These are phyloP conservation scores for Dendrobium catenatum DNA, from an alignment of 106 monocot genomes.

Conservation along the genomic window DNA sequence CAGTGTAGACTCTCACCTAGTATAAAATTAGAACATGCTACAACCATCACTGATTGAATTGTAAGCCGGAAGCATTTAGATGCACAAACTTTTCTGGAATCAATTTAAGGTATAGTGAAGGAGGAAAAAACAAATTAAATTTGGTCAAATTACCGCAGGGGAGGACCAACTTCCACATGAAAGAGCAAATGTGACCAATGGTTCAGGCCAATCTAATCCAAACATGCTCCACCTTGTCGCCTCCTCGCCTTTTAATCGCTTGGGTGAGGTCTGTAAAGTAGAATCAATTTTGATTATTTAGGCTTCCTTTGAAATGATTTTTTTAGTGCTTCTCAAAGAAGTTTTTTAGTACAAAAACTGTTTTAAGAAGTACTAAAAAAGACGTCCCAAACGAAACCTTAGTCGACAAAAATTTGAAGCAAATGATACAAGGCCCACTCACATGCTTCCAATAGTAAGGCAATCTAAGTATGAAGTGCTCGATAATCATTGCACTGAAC, in stretches of 20 bases:
- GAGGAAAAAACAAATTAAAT: not conserved
- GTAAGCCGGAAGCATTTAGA: too few species aligned
- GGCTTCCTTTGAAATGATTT: not conserved
- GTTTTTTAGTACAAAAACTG: too few species aligned
- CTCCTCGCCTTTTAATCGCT: constrained; percentile 39
- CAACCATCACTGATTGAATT: too few species aligned
- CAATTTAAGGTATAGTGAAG: too few species aligned
- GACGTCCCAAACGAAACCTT: too few species aligned
- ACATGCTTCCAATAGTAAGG: constrained; percentile 67
- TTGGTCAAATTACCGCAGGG: constrained; percentile 59
- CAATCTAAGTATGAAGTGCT: constrained; percentile 81
- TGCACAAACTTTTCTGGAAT: too few species aligned
- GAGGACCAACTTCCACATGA: constrained; percentile 99
- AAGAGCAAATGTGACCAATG: constrained; percentile 85
- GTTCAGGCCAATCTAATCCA: constrained; percentile 93
- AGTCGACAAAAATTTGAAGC: not conserved
- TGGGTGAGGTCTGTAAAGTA: constrained; percentile 32
- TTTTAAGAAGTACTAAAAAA: too few species aligned
- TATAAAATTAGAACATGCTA: not conserved
- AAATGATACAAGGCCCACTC: constrained; percentile 8
- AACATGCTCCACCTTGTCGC: constrained; percentile 40
- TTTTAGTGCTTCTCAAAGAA: too few species aligned
- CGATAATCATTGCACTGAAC: constrained; percentile 81
- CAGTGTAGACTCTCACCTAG: constrained; percentile 89
- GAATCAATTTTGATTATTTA: not conserved